Percentiles rank a stretch among this genome's conserved stretches.
Evolutionary conservation across 805 yeast species (phyloP).

Genomic region (Zygotorulaspora chibaensis): DNA sequence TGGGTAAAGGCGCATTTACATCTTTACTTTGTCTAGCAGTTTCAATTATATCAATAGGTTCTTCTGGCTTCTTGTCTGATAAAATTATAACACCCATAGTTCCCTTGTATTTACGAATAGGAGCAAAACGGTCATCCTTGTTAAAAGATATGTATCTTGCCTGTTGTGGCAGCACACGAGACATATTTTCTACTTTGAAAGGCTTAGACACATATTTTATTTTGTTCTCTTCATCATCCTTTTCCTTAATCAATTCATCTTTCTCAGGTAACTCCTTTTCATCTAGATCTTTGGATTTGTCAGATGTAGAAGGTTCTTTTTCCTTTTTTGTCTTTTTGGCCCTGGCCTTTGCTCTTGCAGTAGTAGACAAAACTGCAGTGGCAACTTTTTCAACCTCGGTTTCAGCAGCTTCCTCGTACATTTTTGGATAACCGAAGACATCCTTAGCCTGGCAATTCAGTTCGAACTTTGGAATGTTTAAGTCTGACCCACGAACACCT

Average conservation of each 20-base stretch:
- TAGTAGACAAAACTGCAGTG: slow-evolving; percentile 91
- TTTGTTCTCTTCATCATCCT: slow-evolving; percentile 34
- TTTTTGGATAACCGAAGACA: slow-evolving; percentile 85
- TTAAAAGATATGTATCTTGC: slow-evolving; percentile 74
- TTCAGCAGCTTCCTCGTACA: slow-evolving; percentile 69
- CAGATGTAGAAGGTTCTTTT: slow-evolving; percentile 41
- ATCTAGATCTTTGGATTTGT: slow-evolving; percentile 28
- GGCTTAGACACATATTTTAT: slow-evolving; percentile 59
- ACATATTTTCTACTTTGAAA: slow-evolving; percentile 68
- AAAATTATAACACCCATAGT: slow-evolving; percentile 67
- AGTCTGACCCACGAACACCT: slow-evolving; percentile 73
- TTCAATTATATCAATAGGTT: slow-evolving; percentile 62
- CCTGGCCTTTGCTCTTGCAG: slow-evolving; percentile 89
- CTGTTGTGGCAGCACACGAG: slow-evolving; percentile 88
- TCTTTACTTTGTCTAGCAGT: slow-evolving; percentile 77
- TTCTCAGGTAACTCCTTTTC: slow-evolving; percentile 24
- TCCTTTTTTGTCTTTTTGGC: slow-evolving; percentile 63
- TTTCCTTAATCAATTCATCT: slow-evolving; percentile 24
- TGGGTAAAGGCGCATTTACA: slow-evolving; percentile 60
- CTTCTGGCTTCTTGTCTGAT: slow-evolving; percentile 57
- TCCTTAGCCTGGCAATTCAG: slow-evolving; percentile 79
- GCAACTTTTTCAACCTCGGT: slow-evolving; percentile 85
- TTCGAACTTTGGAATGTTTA: slow-evolving; percentile 80
- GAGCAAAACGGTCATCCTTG: slow-evolving; percentile 71
- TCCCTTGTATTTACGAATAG: slow-evolving; percentile 74